Conservation (phyloP, 345 rosid genomes). For the Carallia pectinifolia region DNA sequence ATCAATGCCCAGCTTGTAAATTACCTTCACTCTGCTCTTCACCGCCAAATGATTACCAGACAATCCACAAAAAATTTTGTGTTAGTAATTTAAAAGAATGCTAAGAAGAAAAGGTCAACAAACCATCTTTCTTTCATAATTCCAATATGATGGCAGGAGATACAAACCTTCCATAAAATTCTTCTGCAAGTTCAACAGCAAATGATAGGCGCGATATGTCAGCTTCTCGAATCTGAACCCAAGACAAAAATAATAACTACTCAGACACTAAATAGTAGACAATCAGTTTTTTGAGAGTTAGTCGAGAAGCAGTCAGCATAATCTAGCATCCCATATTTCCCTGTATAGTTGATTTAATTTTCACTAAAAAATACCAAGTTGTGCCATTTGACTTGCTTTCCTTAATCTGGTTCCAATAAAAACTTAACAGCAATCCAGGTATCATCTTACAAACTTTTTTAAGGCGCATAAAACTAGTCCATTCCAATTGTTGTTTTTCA, state of each 20-base stretch:
- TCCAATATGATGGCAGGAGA: slow-evolving; percentile 15
- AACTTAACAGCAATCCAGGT: neutral
- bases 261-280: slow-evolving; percentile 2
- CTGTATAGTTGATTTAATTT: neutral
- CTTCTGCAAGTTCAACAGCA: slow-evolving; percentile 99
- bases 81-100: slow-evolving; percentile 9
- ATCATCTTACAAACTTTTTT: neutral
- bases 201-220: slow-evolving; percentile 96
- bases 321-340: too few relatives aligned
- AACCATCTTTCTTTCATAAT: slow-evolving; percentile 5
- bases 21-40: slow-evolving; percentile 90
- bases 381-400: neutral
- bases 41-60: slow-evolving; percentile 28
- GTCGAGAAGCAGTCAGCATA: neutral
- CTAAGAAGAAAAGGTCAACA: slow-evolving; percentile 3
- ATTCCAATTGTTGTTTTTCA: too few relatives aligned
- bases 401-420: neutral
- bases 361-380: slow-evolving; percentile 1
- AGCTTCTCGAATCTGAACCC: slow-evolving; percentile 88
- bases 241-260: slow-evolving; percentile 7
- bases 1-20: slow-evolving; percentile 15
- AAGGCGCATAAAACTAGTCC: neutral
- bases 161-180: slow-evolving; percentile 92
- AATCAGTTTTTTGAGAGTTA: neutral
- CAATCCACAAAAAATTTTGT: slow-evolving; percentile 45